phyloP scores from a whole-genome alignment of 495 filamentous ascomycete species.

The Penicillium silybi region DNA sequence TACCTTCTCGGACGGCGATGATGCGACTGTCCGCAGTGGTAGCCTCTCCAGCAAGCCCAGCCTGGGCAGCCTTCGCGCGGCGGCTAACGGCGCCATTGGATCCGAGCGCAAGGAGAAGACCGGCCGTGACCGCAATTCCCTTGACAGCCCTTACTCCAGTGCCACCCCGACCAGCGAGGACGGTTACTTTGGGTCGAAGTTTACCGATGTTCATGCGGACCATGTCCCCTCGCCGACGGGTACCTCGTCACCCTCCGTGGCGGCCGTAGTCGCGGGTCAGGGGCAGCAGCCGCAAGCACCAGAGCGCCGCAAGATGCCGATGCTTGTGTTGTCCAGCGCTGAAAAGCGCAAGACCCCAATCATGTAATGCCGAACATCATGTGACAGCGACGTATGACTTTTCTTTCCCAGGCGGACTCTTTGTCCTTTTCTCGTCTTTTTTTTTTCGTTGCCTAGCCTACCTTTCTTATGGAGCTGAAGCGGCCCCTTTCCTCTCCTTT shows the following conservation, averaged over 20 bases:
- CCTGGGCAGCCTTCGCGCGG: conserved; percentile 74
- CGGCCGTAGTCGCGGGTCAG: conserved; percentile 46
- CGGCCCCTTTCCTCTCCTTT: conserved; percentile 14
- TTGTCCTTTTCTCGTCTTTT: not conserved
- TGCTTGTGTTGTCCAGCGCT: conserved; percentile 81
- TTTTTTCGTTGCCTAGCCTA: conserved; percentile 4
- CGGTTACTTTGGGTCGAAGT: conserved; percentile 56
- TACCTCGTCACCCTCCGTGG: conserved; percentile 39
- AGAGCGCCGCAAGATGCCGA: conserved; percentile 73
- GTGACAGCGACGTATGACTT: conserved; percentile 40
- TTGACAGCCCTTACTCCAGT: conserved; percentile 40
- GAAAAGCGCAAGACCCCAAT: conserved; percentile 85
- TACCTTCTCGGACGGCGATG: conserved; percentile 77
- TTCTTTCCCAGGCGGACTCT: not conserved
- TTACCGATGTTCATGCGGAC: conserved; percentile 45
- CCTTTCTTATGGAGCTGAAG: not conserved
- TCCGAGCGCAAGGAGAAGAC: conserved; percentile 68
- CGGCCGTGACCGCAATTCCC: conserved; percentile 57
- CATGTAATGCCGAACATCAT: conserved; percentile 45
- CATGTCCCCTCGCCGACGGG: conserved; percentile 29
- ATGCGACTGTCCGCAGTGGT: conserved; percentile 74
- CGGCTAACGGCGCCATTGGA: conserved; percentile 77
- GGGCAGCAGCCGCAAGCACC: conserved; percentile 45
- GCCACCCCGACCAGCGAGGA: conserved; percentile 55
- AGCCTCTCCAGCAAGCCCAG: conserved; percentile 76